phyloP scores from a whole-genome alignment of 345 rosid genomes.

The Citrus trifoliata region DNA sequence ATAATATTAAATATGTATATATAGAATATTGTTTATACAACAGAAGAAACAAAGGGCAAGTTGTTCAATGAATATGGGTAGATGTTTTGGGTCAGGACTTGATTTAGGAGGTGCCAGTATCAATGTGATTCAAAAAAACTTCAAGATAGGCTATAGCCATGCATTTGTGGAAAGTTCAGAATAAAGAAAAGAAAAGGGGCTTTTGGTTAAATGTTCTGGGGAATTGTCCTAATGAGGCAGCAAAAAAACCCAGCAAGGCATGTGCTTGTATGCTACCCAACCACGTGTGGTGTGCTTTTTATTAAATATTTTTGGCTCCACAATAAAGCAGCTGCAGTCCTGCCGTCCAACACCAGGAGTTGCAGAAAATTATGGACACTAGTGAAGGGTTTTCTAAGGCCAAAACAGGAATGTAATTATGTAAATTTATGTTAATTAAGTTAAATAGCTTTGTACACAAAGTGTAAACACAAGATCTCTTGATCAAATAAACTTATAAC shows the following conservation, averaged over 20 bases:
- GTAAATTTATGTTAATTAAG: no score
- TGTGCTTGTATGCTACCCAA: not conserved
- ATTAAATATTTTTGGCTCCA: not conserved
- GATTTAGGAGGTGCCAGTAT: no score
- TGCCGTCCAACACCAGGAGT: not conserved
- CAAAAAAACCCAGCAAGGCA: not conserved
- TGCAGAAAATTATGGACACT: not conserved
- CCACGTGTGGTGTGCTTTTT: conserved; percentile 5
- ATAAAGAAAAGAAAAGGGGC: not conserved
- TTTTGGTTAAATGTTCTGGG: not conserved
- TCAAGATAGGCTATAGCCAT: no score
- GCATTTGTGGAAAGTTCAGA: not conserved
- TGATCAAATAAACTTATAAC: not conserved
- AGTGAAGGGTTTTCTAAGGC: not conserved
- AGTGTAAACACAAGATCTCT: no score
- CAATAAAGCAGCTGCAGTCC: not conserved
- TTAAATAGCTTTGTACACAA: no score
- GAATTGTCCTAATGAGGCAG: not conserved
- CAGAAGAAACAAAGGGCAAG: no score
- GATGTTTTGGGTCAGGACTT: no score
- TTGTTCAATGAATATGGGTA: no score
- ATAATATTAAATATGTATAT: no score
- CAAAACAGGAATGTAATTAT: not conserved
- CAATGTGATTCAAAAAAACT: no score
- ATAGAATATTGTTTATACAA: no score